These are phyloP conservation scores for Silene conica DNA, from an alignment of 148 eudicot genomes.

Conservation along the genomic window DNA sequence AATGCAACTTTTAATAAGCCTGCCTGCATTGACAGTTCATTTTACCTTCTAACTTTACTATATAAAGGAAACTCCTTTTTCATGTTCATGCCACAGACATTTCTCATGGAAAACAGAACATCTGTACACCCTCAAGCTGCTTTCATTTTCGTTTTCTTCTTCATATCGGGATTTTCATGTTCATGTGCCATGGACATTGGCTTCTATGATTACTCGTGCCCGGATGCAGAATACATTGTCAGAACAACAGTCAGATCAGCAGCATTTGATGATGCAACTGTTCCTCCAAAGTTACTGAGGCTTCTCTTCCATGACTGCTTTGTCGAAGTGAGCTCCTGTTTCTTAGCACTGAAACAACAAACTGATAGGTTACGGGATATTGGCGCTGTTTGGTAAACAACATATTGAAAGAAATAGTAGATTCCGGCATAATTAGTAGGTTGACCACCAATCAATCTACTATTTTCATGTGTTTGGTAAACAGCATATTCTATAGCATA, in stretches of 20 bases:
- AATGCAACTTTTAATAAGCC: conserved; percentile 27
- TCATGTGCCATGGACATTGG: conserved; percentile 32
- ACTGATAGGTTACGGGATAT: too few species aligned
- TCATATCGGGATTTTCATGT: conserved; percentile 15
- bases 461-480: too few species aligned
- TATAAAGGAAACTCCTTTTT: neutral
- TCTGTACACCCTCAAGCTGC: conserved; percentile 2
- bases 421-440: too few species aligned
- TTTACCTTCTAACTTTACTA: neutral
- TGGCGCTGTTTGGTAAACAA: too few species aligned
- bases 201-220: conserved; percentile 57
- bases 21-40: conserved; percentile 3
- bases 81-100: conserved; percentile 13
- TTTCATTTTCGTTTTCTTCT: conserved; percentile 5
- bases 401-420: too few species aligned
- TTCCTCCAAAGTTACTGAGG: conserved; percentile 61
- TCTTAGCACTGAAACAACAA: neutral
- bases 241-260: conserved; percentile 58
- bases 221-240: conserved; percentile 50
- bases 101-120: conserved; percentile 22
- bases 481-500: too few species aligned
- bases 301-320: conserved; percentile 76
- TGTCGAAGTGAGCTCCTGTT: conserved; percentile 42
- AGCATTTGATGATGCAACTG: conserved; percentile 40
- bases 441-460: too few species aligned